These are phyloP conservation scores for Suillus cothurnatus DNA, from an alignment of 768 basidiomycete genomes.

Conservation along the genomic window DNA sequence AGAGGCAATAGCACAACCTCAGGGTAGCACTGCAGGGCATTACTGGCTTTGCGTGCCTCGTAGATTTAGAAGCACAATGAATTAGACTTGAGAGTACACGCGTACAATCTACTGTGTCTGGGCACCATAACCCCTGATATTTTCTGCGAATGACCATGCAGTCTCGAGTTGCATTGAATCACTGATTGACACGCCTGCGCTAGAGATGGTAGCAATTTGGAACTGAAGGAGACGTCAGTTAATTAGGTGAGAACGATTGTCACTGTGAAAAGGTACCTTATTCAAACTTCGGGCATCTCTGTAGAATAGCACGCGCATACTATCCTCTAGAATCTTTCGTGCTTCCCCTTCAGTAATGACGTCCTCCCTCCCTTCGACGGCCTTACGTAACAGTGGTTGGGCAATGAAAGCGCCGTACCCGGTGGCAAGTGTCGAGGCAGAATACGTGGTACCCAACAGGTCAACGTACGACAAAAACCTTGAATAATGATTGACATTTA, in stretches of 20 bases:
- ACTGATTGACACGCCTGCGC: conserved; percentile 73
- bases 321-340: conserved; percentile 72
- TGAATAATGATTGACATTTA: neutral
- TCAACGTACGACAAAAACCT: conserved; percentile 96
- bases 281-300: conserved; percentile 94
- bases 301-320: conserved; percentile 95
- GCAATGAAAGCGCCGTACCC: conserved; percentile 95
- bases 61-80: neutral
- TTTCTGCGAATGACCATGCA: conserved; percentile 91
- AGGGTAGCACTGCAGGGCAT: neutral
- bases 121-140: conserved; percentile 86
- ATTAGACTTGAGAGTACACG: conserved; percentile 11
- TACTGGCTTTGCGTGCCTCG: too few relatives aligned
- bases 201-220: conserved; percentile 91
- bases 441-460: conserved; percentile 94
- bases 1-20: neutral
- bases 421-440: conserved; percentile 90
- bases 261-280: conserved; percentile 60
- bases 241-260: neutral
- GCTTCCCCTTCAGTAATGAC: conserved; percentile 80
- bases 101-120: conserved; percentile 69
- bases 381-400: conserved; percentile 87
- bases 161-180: conserved; percentile 78
- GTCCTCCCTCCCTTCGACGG: conserved; percentile 82
- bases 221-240: conserved; percentile 53